A percentile compares a stretch with the other conserved stretches of the same genome.
phyloP scores from a whole-genome alignment of 495 filamentous ascomycete species.

The Tuber microsphaerosporum region DNA sequence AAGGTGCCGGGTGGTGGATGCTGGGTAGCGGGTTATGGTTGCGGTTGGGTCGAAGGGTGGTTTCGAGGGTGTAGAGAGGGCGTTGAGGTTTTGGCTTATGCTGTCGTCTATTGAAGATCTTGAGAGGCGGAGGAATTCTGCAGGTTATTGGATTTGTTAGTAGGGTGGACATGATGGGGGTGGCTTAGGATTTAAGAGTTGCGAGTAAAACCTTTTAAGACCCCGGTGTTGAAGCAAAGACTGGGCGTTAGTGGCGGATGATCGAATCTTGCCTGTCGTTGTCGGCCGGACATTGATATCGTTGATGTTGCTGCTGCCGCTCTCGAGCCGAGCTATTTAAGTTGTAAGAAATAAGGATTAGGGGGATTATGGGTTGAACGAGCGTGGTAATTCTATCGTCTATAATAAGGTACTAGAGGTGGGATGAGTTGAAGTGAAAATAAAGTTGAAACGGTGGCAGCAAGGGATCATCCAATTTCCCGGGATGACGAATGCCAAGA shows the following conservation, averaged over 20 bases:
- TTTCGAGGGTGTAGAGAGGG: slow-evolving; percentile 66
- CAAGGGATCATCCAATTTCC: not conserved
- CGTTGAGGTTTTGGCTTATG: slow-evolving; percentile 88
- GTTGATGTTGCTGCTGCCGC: not conserved
- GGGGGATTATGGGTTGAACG: not conserved
- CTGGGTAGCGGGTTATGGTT: slow-evolving; percentile 52
- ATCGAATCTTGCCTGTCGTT: slow-evolving; percentile 9
- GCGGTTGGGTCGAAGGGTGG: slow-evolving; percentile 73
- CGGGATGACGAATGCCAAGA: not conserved
- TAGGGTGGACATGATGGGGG: not conserved
- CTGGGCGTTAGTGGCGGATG: slow-evolving; percentile 68
- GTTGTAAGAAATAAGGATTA: not conserved
- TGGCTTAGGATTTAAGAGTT: slow-evolving; percentile 10
- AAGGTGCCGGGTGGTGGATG: slow-evolving; percentile 46
- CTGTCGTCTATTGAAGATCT: slow-evolving; percentile 82
- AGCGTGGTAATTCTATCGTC: not conserved
- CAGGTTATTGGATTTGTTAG: slow-evolving; percentile 23
- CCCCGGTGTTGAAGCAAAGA: slow-evolving; percentile 84
- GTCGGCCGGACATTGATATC: not conserved
- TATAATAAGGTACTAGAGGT: not conserved
- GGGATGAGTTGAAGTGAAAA: not conserved
- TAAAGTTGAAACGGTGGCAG: not conserved
- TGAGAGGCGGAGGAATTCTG: slow-evolving; percentile 91
- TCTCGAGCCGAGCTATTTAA: not conserved
- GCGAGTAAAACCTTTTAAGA: slow-evolving; percentile 61